Conservation (phyloP, 2,329 filamentous ascomycete species). For the Bipolaris victoriae region DNA sequence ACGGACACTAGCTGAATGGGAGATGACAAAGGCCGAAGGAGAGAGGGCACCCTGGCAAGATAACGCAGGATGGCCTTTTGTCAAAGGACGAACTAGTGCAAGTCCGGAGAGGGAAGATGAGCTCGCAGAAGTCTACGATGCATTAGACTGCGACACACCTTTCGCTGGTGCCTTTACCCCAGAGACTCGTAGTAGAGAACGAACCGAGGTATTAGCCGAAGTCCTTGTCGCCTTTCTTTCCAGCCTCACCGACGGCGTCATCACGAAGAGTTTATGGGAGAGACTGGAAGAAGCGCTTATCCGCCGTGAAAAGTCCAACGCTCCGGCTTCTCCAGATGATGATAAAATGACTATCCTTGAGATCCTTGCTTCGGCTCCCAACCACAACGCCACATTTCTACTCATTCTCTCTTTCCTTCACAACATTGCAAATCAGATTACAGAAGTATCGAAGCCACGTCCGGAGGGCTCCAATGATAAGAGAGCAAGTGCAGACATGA, state of each 20-base stretch:
- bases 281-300: slow-evolving; percentile 37
- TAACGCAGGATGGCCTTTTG: slow-evolving; percentile 66
- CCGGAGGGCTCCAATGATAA: slow-evolving; percentile 26
- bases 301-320: slow-evolving; percentile 52
- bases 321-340: slow-evolving; percentile 57
- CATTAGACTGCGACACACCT: slow-evolving; percentile 72
- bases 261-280: slow-evolving; percentile 72
- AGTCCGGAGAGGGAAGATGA: slow-evolving; percentile 54
- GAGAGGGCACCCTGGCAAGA: slow-evolving; percentile 60
- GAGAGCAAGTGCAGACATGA: slow-evolving; percentile 35
- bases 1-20: slow-evolving; percentile 66
- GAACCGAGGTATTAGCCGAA: slow-evolving; percentile 76
- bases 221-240: slow-evolving; percentile 75
- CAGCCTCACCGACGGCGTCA: slow-evolving; percentile 78
- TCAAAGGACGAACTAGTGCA: slow-evolving; percentile 41
- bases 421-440: slow-evolving; percentile 62
- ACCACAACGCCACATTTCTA: slow-evolving; percentile 87
- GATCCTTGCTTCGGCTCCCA: slow-evolving; percentile 68
- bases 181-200: slow-evolving; percentile 67
- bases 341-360: slow-evolving; percentile 71
- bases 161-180: slow-evolving; percentile 64
- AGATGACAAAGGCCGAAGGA: slow-evolving; percentile 58
- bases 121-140: slow-evolving; percentile 60
- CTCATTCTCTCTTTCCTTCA: slow-evolving; percentile 81
- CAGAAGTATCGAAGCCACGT: slow-evolving; percentile 35